These are phyloP conservation scores for Zasmidium cellare DNA, from an alignment of 2,329 filamentous ascomycete species.

Conservation along the genomic window DNA sequence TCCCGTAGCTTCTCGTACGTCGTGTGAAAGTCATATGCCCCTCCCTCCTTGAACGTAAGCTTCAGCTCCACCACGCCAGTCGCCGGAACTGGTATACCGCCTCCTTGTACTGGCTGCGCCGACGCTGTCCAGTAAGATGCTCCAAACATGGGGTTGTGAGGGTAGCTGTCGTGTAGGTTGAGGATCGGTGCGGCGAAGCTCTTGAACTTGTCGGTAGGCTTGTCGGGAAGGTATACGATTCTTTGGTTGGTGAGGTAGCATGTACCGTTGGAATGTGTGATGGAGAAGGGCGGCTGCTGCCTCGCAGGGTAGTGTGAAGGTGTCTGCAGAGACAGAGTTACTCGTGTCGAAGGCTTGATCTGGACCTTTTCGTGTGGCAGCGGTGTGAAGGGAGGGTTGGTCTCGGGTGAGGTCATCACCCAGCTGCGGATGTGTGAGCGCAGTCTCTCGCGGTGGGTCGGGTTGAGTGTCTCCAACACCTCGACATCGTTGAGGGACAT, in stretches of 20 bases:
- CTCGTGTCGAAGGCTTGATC: conserved; percentile 76
- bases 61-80: conserved; percentile 75
- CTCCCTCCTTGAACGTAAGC: conserved; percentile 89
- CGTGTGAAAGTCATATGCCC: conserved; percentile 87
- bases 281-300: conserved; percentile 43
- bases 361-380: conserved; percentile 81
- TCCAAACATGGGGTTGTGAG: conserved; percentile 87
- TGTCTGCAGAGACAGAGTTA: conserved; percentile 64
- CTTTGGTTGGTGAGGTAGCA: conserved; percentile 44
- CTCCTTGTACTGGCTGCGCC: conserved; percentile 77
- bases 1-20: conserved; percentile 84
- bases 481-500: conserved; percentile 17
- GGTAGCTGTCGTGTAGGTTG: conserved; percentile 81
- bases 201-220: conserved; percentile 67
- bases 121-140: conserved; percentile 85
- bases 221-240: conserved; percentile 83
- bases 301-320: conserved; percentile 63
- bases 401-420: conserved; percentile 80
- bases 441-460: conserved; percentile 4
- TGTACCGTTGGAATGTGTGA: conserved; percentile 24
- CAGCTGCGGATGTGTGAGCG: conserved; percentile 56
- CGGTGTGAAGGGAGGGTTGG: conserved; percentile 67
- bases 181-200: conserved; percentile 89
- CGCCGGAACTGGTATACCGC: conserved; percentile 72
- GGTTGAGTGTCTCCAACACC: neutral